Evolutionary conservation across 257 asterid species (phyloP), one percentile per base, ranked within the genome.

Genomic region (Nicotiana otophora): DNA sequence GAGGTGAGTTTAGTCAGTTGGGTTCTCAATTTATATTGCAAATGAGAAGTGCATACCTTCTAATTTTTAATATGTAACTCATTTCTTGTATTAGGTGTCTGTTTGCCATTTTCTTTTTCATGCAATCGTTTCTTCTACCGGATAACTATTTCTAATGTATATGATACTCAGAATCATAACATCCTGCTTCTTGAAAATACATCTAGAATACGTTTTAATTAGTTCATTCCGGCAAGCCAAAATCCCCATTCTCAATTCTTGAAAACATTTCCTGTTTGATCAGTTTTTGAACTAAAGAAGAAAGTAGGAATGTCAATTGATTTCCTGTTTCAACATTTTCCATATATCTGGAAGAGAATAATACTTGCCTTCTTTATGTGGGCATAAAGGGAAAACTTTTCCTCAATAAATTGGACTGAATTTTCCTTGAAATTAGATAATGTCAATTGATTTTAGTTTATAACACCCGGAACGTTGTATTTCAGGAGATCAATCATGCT

Each of bases 401-500:
- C n/a, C 46, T 4, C 8, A 30, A 26, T 54, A 19, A 36, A 46
- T 46, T 51, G 61, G 20, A 64, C 2, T 30, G 26, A 23, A 23
- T 23, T 72, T n/a, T 80, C 39, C 53, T 14, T 36, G 11, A 63
- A 53, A 51, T 53, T 61, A 26, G 7, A 54, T 62, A 36, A 63
- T 33, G n/a, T 12, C 54, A 74, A 26, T 4, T 81, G 34, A 34
- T 28, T n/a, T 9, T 46, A 19, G 33, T 51, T 86, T 58, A 64
- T 58, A 67, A 39, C 77, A 60, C 28, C 15, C 39, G 64, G 19
- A 72, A 51, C 64, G 16, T 57, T 58, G 34, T 61, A 10, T 53
- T 81, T 81, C 91, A 96, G 99, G 99, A 96, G 89, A 96, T 96
- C 81, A 96, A 96, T 88, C 99, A 96, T 91, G 99, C 99, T 82